These are phyloP conservation scores for Backusella tarrabulga DNA, from an alignment of 192 early-diverging fungal species.

Conservation along the genomic window DNA sequence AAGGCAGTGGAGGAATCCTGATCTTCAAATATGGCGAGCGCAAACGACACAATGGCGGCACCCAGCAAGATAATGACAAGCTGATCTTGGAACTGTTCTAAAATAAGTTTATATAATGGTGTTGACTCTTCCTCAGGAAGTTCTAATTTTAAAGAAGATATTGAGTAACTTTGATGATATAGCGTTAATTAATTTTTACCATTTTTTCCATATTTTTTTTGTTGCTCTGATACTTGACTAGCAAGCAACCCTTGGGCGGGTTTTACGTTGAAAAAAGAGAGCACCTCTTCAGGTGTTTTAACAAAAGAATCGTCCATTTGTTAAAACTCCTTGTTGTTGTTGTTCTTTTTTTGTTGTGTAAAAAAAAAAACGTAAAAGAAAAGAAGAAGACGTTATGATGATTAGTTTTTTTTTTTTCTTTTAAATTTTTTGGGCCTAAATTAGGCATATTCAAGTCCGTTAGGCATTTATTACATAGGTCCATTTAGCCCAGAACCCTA, in stretches of 20 bases:
- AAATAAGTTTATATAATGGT: constrained; percentile 88
- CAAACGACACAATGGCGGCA: constrained; percentile 91
- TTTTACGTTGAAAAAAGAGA: constrained; percentile 67
- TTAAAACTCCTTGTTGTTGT: not conserved
- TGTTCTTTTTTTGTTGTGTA: not conserved
- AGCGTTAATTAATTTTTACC: constrained; percentile 41
- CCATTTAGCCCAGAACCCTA: not conserved
- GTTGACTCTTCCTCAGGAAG: constrained; percentile 89
- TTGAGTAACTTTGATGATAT: not conserved
- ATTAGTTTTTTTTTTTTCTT: not conserved
- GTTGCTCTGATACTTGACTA: constrained; percentile 59
- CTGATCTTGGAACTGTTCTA: constrained; percentile 99
- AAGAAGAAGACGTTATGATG: not conserved
- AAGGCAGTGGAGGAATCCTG: constrained; percentile 75
- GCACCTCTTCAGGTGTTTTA: constrained; percentile 25
- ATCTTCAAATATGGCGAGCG: constrained; percentile 88
- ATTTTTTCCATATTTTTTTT: constrained; percentile 75
- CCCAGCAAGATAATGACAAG: constrained; percentile 92
- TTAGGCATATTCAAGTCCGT: not conserved
- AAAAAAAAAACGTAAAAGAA: not conserved
- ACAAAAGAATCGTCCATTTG: constrained; percentile 23
- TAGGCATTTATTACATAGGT: not conserved
- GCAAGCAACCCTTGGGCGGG: constrained; percentile 61
- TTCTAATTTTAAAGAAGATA: constrained; percentile 44
- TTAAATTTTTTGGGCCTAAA: not conserved